Evolutionary conservation across 495 filamentous ascomycete species (phyloP).

Genomic region (Podospora appendiculata): DNA sequence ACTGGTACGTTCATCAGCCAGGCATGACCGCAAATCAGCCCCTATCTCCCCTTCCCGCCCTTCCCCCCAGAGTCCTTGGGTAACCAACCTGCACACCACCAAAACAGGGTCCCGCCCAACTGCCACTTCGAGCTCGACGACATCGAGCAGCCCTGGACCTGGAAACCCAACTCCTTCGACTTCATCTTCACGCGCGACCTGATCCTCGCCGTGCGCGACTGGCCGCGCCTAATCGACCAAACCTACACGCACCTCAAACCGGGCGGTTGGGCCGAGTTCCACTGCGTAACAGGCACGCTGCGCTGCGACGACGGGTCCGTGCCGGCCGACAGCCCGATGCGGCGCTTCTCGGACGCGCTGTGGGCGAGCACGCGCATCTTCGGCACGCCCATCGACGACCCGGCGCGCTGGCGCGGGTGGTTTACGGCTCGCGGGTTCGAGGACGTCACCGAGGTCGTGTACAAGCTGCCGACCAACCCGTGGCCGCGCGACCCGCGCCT

Average conservation of each 20-base stretch:
- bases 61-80: too few species aligned
- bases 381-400: slow-evolving; percentile 28
- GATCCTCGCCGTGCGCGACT: neutral
- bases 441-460: slow-evolving; percentile 36
- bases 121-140: slow-evolving; percentile 52
- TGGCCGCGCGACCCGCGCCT: slow-evolving; percentile 43
- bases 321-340: neutral
- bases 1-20: too few species aligned
- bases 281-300: slow-evolving; percentile 26
- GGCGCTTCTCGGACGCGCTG: slow-evolving; percentile 17
- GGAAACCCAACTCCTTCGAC: slow-evolving; percentile 47
- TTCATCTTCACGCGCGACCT: slow-evolving; percentile 45
- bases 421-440: slow-evolving; percentile 34
- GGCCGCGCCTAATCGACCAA: neutral
- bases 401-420: slow-evolving; percentile 19
- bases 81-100: too few species aligned
- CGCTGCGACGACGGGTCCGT: slow-evolving; percentile 24
- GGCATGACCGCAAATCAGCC: too few species aligned
- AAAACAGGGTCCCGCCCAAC: slow-evolving; percentile 19
- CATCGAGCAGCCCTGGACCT: slow-evolving; percentile 47
- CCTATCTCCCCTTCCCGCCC: too few species aligned
- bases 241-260: slow-evolving; percentile 33
- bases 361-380: slow-evolving; percentile 10
- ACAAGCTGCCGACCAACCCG: slow-evolving; percentile 43
- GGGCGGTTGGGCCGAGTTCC: slow-evolving; percentile 42